Percentiles rank a stretch among this genome's conserved stretches.
Conservation (phyloP, 768 basidiomycete species). For the Lactarius trivialis region DNA sequence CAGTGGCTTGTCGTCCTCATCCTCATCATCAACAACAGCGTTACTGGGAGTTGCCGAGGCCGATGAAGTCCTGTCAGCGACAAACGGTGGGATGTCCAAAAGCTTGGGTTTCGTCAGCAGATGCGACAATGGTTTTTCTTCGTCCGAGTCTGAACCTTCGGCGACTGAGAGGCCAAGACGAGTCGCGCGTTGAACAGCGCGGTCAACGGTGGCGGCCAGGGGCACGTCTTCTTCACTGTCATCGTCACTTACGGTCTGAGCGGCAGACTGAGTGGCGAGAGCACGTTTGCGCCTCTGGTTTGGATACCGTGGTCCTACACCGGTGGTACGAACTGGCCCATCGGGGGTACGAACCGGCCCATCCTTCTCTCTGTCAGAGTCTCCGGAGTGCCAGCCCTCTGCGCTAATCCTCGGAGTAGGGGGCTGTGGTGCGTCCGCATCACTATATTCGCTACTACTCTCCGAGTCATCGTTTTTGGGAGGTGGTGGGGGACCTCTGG, state of each 20-base stretch:
- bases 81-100: conserved; percentile 38
- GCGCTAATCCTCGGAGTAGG: neutral
- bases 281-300: conserved; percentile 27
- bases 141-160: conserved; percentile 50
- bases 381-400: conserved; percentile 34
- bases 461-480: conserved; percentile 42
- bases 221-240: conserved; percentile 81
- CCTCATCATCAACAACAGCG: conserved; percentile 36
- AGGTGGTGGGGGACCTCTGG: conserved; percentile 29
- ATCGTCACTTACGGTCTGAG: conserved; percentile 30
- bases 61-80: conserved; percentile 32
- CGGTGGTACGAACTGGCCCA: conserved; percentile 51
- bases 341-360: conserved; percentile 48
- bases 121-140: conserved; percentile 63
- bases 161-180: conserved; percentile 26
- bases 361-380: conserved; percentile 59
- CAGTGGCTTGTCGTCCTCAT: conserved; percentile 67
- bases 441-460: conserved; percentile 50
- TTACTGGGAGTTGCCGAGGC: conserved; percentile 6
- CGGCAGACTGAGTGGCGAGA: conserved; percentile 5
- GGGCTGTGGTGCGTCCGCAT: conserved; percentile 7
- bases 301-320: conserved; percentile 49
- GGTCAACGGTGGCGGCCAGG: conserved; percentile 54
- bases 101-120: conserved; percentile 43
- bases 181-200: conserved; percentile 43